Evolutionary conservation across 306 rosid species (phyloP).

Genomic region (Lathyrus aphaca): DNA sequence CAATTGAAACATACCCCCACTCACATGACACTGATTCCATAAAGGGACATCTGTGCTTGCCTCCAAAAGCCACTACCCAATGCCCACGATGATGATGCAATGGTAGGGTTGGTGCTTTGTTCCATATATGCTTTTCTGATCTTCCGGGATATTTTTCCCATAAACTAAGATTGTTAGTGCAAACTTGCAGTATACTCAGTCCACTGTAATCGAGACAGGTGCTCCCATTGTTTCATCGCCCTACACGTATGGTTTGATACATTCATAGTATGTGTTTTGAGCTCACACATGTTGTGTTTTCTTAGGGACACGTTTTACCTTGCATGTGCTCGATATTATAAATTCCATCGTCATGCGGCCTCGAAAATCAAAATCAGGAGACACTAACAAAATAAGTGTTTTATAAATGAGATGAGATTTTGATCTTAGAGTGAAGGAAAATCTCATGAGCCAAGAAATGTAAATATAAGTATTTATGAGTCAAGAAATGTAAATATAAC

Average conservation of each 20-base stretch:
- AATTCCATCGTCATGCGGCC: not conserved
- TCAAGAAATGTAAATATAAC: too few relatives aligned
- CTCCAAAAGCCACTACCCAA: not conserved
- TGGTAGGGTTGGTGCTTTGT: slow-evolving; percentile 30
- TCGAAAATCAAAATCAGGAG: not conserved
- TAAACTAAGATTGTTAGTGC: not conserved
- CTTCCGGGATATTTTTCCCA: not conserved
- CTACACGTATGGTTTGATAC: slow-evolving; percentile 52
- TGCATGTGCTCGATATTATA: not conserved
- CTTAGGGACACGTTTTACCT: slow-evolving; percentile 32
- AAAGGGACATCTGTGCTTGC: not conserved
- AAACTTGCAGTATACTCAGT: not conserved
- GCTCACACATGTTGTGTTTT: slow-evolving; percentile 10
- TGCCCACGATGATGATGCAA: slow-evolving; percentile 31
- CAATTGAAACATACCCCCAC: not conserved
- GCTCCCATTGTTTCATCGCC: slow-evolving; percentile 23
- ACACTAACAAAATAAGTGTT: not conserved
- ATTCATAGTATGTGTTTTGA: not conserved
- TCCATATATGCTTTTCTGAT: slow-evolving; percentile 10
- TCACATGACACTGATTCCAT: not conserved
- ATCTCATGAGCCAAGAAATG: not conserved
- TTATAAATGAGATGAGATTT: not conserved
- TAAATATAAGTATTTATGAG: too few relatives aligned
- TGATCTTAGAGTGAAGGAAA: too few relatives aligned
- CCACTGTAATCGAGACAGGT: slow-evolving; percentile 30